Base-by-base conservation (phyloP, 306 rosid genomes). In the Ochetophila trinervis region DNA sequence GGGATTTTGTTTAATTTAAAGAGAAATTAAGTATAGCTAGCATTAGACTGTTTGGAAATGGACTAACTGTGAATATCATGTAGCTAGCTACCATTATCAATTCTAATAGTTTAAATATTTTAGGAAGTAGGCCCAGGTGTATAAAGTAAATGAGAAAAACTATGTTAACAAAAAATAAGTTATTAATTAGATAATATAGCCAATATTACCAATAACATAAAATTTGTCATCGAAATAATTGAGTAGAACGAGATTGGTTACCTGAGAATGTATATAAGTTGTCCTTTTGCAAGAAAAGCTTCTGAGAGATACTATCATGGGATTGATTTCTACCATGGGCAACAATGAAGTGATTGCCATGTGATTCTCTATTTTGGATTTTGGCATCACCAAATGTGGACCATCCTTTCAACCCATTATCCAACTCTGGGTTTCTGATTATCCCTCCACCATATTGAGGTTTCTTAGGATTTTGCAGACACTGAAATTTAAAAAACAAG, bases 381-480 rank as follows among this genome's bases (percentile, higher is more conserved):
- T 13, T 79, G 66, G 95, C 82, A 0, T 45, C 16, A 0, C 87
- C 92, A 44, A 72, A 85, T 13, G 63, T 5, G 32, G 78, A 74
- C 95, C 97, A 88, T 1, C 87, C 91, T 67, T 79, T 52, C 61
- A 85, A 40, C 20, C 90, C 92, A 53, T 83, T 36, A 3, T 87
- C 83, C 17, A 91, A 57, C 32, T 91, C 88, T 30, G 96, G 88
- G 53, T 91, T 91, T 60, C 36, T 58, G 48, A 91, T 79, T 56
- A 88, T 83, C 57, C 98, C 97, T 63, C 96, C 98, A 50, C 67
- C 72, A 55, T 88, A 91, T 11, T 80, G 87, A 52, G 95, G 77
- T 71, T 80, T 78, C 3, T 57, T 62, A 40, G 96, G 98, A 0
- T 51, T 59, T 51, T 2, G 34, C 71, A 80, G 75, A 77, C 96